These are phyloP conservation scores for Heterobasidion irregulare DNA, from an alignment of 1,284 basidiomycete genomes.

Conservation along the genomic window DNA sequence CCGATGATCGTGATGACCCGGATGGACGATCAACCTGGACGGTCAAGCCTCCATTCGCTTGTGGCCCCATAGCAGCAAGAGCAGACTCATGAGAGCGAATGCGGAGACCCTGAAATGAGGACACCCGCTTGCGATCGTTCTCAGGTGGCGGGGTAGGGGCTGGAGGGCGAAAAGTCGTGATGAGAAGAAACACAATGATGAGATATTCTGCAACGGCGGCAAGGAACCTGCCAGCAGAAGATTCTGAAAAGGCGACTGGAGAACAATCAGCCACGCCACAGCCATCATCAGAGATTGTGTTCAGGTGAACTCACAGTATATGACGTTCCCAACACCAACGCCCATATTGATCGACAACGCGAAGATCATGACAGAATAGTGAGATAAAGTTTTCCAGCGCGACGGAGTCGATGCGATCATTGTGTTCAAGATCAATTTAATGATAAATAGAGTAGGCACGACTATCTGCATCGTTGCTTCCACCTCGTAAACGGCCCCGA, in stretches of 20 bases:
- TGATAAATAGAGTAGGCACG: conserved; percentile 46
- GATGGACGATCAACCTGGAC: neutral
- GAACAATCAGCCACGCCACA: conserved; percentile 7
- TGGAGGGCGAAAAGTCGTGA: conserved; percentile 34
- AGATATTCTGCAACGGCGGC: conserved; percentile 61
- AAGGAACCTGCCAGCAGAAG: conserved; percentile 60
- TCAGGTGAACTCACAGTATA: conserved; percentile 34
- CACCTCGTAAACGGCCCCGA: conserved; percentile 45
- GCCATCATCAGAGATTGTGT: neutral
- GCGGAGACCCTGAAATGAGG: conserved; percentile 19
- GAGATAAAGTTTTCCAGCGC: conserved; percentile 35
- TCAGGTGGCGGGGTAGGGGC: conserved; percentile 7
- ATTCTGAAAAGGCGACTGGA: conserved; percentile 61
- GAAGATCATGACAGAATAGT: conserved; percentile 43
- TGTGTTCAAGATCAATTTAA: conserved; percentile 56
- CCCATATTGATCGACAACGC: conserved; percentile 45
- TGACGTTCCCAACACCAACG: conserved; percentile 47
- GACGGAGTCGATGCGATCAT: conserved; percentile 31
- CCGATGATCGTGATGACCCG: conserved; percentile 2
- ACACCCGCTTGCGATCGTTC: conserved; percentile 11
- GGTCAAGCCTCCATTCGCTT: neutral
- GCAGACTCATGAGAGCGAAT: conserved; percentile 11
- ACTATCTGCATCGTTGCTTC: conserved; percentile 52
- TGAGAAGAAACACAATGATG: conserved; percentile 47
- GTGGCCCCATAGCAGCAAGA: neutral